Base-by-base conservation (phyloP, 148 eudicot genomes). In the Drosera capensis region DNA sequence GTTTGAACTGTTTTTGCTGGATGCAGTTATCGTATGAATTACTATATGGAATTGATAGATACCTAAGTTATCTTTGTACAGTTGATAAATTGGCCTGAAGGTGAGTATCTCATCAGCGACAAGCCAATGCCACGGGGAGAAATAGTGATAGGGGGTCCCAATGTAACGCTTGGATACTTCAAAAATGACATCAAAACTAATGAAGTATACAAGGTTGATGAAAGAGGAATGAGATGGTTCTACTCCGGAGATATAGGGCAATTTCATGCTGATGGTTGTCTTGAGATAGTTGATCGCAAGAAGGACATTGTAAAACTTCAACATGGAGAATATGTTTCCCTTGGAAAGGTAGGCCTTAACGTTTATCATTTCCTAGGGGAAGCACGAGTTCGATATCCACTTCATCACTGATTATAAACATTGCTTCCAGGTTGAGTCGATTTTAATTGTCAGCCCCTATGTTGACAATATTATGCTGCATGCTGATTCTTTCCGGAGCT, bases 281-380 rank as follows among this genome's bases (percentile, higher is more conserved):
- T 88, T 50, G 94, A 88, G 71, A 88, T 88, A 52, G 67, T 80
- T 46, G 96, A 88, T 48, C 94, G 96, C 34, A 88, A 80, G 54
- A 88, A 88, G 70, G 96, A 88, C 40, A 88, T 88, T 24, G 94
- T 88, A 46, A 88, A 88, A 61, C 94, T 83, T 63, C 92, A 83
- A 66, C 86, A 80, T 43, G 96, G 94, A 45, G 92, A 88, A 58
- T 88, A 88, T 40, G 75, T 88, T 54, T 88, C 96, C 44, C 62
- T 83, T 42, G 96, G 96, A 45, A 88, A 88, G 92, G 96, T 80
- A 74, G n/a, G 17, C 12, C 43, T 41, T 31, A 31, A 2, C 45
- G 23, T 6, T 20, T 25, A 0, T 13, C 22, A 2, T 13, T 16
- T 34, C n/a, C 38, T 34, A n/a, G n/a, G n/a, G n/a, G n/a, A n/a